Evolutionary conservation across 805 yeast genomes (phyloP).

Genomic region (Barnettozyma californica): DNA sequence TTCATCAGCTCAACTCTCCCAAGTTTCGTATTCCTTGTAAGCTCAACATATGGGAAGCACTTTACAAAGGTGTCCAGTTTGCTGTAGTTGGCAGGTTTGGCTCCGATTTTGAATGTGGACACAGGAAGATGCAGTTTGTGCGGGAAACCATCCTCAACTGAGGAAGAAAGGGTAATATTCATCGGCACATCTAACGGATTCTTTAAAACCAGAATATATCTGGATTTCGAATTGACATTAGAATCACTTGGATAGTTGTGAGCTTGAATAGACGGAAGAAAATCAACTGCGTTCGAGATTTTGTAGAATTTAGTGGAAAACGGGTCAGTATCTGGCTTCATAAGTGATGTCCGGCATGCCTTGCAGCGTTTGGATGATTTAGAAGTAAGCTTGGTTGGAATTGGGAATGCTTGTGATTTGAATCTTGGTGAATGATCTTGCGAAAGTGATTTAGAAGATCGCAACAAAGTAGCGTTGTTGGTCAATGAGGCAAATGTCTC

Average conservation of each 20-base stretch:
- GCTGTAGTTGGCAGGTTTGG: conserved; percentile 14
- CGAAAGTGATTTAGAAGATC: conserved; percentile 5
- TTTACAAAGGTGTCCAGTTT: conserved; percentile 20
- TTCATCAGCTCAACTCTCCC: conserved; percentile 29
- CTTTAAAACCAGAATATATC: conserved; percentile 10
- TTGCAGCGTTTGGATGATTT: conserved; percentile 25
- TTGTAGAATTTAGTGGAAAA: conserved; percentile 24
- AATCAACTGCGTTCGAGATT: conserved; percentile 24
- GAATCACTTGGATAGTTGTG: conserved; percentile 3
- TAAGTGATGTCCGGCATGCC: conserved; percentile 23
- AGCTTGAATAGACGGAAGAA: conserved; percentile 16
- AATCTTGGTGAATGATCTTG: conserved; percentile 3
- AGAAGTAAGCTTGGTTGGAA: conserved; percentile 16
- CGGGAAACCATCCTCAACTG: not conserved
- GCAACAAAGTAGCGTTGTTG: not conserved
- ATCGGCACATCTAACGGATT: conserved; percentile 16
- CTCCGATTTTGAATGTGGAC: conserved; percentile 12
- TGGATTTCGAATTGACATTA: not conserved
- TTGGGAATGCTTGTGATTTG: conserved; percentile 11
- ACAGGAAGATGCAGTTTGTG: conserved; percentile 17
- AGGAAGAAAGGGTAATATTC: conserved; percentile 14
- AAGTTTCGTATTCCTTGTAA: conserved; percentile 23
- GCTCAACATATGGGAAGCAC: conserved; percentile 27
- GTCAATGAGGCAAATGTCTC: not conserved
- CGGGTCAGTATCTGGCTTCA: conserved; percentile 26